A percentile compares a stretch with the other conserved stretches of the same genome.
Evolutionary conservation across 306 rosid genomes (phyloP).

Genomic region (Glycine soja): DNA sequence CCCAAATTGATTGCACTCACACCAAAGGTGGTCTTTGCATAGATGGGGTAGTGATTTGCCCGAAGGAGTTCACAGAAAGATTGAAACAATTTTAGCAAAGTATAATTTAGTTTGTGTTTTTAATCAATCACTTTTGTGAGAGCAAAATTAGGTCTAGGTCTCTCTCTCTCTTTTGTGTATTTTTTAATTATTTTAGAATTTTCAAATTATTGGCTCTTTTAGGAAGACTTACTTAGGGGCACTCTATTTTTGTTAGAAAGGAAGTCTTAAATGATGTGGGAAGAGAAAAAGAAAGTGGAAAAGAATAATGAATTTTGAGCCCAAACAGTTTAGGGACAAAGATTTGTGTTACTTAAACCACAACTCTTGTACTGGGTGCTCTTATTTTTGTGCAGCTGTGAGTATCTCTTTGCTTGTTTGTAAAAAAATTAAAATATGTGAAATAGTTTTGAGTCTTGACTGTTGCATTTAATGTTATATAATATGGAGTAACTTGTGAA

Average conservation of each 20-base stretch:
- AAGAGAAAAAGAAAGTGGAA: background rate
- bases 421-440: background rate
- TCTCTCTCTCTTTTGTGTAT: background rate
- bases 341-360: background rate
- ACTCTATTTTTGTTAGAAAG: background rate
- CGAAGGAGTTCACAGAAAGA: conserved; percentile 44
- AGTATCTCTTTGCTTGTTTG: background rate
- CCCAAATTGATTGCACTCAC: conserved; percentile 93
- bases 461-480: no score
- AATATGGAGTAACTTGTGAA: no score
- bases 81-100: conserved; percentile 38
- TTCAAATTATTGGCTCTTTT: background rate
- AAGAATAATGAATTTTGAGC: conserved; percentile 11
- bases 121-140: conserved; percentile 11
- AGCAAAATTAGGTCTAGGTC: background rate
- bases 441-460: background rate
- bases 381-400: background rate
- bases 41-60: conserved; percentile 70
- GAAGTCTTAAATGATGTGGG: conserved; percentile 19
- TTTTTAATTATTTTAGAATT: background rate
- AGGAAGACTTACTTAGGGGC: background rate
- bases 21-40: conserved; percentile 89
- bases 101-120: background rate
- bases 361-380: background rate
- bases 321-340: conserved; percentile 2